phyloP scores from a whole-genome alignment of 2,329 filamentous ascomycete genomes.

The Cryoendolithus antarcticus region DNA sequence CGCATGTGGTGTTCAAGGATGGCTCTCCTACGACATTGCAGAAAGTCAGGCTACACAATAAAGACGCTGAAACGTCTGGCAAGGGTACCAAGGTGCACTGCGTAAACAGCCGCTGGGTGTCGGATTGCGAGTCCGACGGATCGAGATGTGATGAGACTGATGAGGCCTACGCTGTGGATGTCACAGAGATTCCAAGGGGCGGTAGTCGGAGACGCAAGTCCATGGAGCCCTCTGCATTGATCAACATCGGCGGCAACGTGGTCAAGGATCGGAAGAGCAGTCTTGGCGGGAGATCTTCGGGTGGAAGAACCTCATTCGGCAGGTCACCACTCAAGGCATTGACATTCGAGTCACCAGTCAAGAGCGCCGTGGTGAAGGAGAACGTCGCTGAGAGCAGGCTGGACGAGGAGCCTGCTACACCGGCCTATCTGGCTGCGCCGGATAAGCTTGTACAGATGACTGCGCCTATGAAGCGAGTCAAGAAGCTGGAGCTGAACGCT shows the following conservation, averaged over 20 bases:
- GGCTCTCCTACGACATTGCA: slow-evolving; percentile 24
- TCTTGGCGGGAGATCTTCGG: slow-evolving; percentile 4
- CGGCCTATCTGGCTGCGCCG: slow-evolving; percentile 18
- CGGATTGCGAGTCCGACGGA: slow-evolving; percentile 22
- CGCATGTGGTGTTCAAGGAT: slow-evolving; percentile 27
- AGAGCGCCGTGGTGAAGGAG: too few relatives aligned
- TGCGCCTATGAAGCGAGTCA: slow-evolving; percentile 21
- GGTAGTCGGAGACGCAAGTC: slow-evolving; percentile 22
- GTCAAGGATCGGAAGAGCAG: slow-evolving; percentile 20
- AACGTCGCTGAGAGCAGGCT: too few relatives aligned
- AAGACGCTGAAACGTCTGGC: slow-evolving; percentile 14
- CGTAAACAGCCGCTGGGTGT: slow-evolving; percentile 27
- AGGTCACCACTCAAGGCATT: slow-evolving; percentile 4
- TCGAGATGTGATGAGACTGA: slow-evolving; percentile 18
- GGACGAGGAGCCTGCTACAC: slow-evolving; percentile 14
- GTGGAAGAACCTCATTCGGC: slow-evolving; percentile 14
- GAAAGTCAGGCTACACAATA: slow-evolving; percentile 21
- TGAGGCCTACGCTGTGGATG: slow-evolving; percentile 22
- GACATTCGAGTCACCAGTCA: too few relatives aligned
- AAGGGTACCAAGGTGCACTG: slow-evolving; percentile 20
- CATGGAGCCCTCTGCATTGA: slow-evolving; percentile 24
- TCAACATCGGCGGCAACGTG: slow-evolving; percentile 22
- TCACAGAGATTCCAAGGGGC: slow-evolving; percentile 19
- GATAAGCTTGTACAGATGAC: slow-evolving; percentile 22
- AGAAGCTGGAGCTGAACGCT: slow-evolving; percentile 19